These are phyloP conservation scores for Coriaria nepalensis DNA, from an alignment of 306 rosid genomes.

Conservation along the genomic window DNA sequence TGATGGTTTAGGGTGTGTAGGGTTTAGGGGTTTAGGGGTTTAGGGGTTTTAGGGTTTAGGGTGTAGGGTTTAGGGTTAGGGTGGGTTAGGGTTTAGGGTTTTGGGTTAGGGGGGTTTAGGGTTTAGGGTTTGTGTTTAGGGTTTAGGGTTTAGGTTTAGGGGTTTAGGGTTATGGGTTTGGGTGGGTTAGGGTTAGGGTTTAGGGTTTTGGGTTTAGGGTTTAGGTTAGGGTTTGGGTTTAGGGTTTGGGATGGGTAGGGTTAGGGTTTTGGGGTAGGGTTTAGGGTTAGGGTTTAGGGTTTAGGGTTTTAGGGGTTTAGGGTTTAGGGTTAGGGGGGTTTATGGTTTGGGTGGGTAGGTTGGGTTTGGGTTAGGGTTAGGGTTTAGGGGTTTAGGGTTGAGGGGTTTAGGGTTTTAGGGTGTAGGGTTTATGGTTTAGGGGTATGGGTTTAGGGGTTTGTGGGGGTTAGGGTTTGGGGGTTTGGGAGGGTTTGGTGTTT, in stretches of 20 bases:
- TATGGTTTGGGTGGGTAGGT: constrained; percentile 1
- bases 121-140: neutral
- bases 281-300: constrained; percentile 4
- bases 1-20: neutral
- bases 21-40: neutral
- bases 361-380: neutral
- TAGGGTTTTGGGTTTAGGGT: constrained; percentile 1
- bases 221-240: constrained; percentile 2
- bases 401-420: neutral
- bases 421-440: constrained; percentile 1
- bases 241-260: constrained; percentile 8
- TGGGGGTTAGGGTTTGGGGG: neutral
- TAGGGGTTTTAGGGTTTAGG: neutral
- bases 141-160: neutral
- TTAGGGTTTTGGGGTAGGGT: constrained; percentile 8
- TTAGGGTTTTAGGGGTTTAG: constrained; percentile 4
- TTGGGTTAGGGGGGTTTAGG: neutral
- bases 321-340: constrained; percentile 6
- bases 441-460: neutral
- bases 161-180: neutral
- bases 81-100: neutral
- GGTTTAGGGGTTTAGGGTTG: neutral
- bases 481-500: neutral
- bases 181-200: constrained; percentile 1
- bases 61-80: neutral